Evolutionary conservation across 2,329 filamentous ascomycete genomes (phyloP), one percentile per base, ranked within the genome.

Genomic region (Arthrobotrys pseudoclavata): DNA sequence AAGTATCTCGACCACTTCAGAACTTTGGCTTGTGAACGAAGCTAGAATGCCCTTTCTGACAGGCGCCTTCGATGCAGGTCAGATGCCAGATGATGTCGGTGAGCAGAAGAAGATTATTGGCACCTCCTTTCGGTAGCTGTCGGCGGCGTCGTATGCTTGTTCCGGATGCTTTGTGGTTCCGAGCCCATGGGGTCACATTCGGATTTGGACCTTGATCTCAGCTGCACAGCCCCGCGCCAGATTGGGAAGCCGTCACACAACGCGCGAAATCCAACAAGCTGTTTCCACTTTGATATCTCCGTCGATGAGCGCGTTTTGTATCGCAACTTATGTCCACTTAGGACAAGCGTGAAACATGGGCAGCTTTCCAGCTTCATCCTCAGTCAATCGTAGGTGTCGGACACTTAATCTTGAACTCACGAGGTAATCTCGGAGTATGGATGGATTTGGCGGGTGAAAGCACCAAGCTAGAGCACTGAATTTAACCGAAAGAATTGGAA

Each of bases 21-120:
- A 7, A 6, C 18, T 68, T 74, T 48, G 22, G 69, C 69, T 62
- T 67, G 69, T 72, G 69, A 72, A 55, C 6, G 40, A 22, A 64
- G 61, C 45, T 37, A 40, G 61, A 37, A 52, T 24, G 52, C n/a
- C 26, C 29, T 31, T 34, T 47, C n/a, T 63, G 60, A 48, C 40
- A 63, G 60, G 45, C 45, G 60, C 60, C 40, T 20, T 63, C n/a
- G 60, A 53, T 53, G 62, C 62, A 66, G 50, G 61, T 64, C 61
- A 72, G 69, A 66, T 72, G 60, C 26, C 37, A 26, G 47, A 63
- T 62, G 67, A 70, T 70, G 53, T 57, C 34, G 34, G 31, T 53
- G 31, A 66, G 50, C 40, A 24, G 15, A 34, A 55, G 20, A 47
- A 69, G 53, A 24, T 61, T 63, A 63, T 63, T 63, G 42, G 60